Percentiles rank a stretch among this genome's conserved stretches.
These are phyloP conservation scores for Lathyrus sativus DNA, from an alignment of 306 rosid genomes.

Conservation along the genomic window DNA sequence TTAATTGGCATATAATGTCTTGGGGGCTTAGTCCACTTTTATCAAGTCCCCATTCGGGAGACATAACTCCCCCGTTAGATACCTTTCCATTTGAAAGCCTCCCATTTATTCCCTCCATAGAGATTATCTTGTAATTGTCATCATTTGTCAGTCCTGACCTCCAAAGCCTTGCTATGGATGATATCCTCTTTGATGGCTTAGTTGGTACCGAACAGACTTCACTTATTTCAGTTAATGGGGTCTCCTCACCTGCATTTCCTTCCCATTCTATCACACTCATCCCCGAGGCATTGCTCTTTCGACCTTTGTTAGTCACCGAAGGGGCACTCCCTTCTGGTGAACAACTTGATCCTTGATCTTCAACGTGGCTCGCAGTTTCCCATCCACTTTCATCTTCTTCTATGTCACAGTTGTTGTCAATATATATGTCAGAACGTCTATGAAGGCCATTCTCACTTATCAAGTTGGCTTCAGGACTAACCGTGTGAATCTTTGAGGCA, in stretches of 20 bases:
- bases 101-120: conserved; percentile 68
- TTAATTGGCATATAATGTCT: conserved; percentile 66
- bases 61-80: conserved; percentile 56
- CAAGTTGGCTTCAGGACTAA: conserved; percentile 63
- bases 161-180: conserved; percentile 80
- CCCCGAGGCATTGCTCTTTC: conserved; percentile 58
- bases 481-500: conserved; percentile 68
- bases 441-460: conserved; percentile 50
- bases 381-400: conserved; percentile 97
- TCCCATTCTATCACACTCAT: conserved; percentile 77
- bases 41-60: conserved; percentile 67
- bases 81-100: conserved; percentile 77
- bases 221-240: conserved; percentile 70
- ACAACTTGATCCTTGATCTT: conserved; percentile 87
- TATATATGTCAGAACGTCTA: conserved; percentile 47
- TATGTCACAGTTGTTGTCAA: conserved; percentile 61
- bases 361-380: conserved; percentile 91
- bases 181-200: conserved; percentile 70
- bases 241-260: conserved; percentile 59
- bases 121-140: conserved; percentile 66
- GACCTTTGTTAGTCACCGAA: conserved; percentile 62
- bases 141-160: conserved; percentile 71
- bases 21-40: conserved; percentile 68
- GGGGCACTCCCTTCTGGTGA: conserved; percentile 73
- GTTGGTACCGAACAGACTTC: conserved; percentile 66